Percentiles rank a stretch among this genome's conserved stretches.
Conservation (phyloP, 352 stramenopile species). For the Pythium monospermum region DNA sequence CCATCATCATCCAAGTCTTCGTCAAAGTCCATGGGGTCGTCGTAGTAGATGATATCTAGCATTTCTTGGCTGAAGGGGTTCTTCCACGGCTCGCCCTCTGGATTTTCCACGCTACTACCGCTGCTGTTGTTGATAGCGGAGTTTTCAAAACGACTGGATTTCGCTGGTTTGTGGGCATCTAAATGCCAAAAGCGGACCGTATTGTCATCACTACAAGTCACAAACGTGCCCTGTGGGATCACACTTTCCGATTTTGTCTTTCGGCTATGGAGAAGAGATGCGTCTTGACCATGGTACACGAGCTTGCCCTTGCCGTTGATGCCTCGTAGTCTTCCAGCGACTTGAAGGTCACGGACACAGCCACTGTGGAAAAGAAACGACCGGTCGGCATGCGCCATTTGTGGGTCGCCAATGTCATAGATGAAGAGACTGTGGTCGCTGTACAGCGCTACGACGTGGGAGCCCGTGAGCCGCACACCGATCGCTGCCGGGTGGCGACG, state of each 20-base stretch:
- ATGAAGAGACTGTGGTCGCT: conserved; percentile 80
- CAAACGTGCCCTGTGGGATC: conserved; percentile 64
- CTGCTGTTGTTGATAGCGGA: too few species aligned
- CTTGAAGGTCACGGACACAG: conserved; percentile 55
- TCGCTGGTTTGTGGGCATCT: conserved; percentile 46
- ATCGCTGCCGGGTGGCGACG: conserved; percentile 54
- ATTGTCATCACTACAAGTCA: conserved; percentile 85
- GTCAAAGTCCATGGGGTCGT: conserved; percentile 36
- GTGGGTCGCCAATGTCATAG: conserved; percentile 52
- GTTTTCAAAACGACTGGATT: conserved; percentile 20
- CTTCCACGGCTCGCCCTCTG: conserved; percentile 37
- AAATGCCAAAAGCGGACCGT: conserved; percentile 86
- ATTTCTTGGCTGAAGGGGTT: conserved; percentile 73
- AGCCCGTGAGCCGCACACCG: conserved; percentile 54
- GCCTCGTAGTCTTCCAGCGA: conserved; percentile 43
- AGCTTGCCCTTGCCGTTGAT: conserved; percentile 56
- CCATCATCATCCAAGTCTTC: too few species aligned
- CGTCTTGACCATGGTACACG: conserved; percentile 30
- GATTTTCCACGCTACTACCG: conserved; percentile 1
- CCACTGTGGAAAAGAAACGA: conserved; percentile 83
- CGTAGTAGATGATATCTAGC: conserved; percentile 62
- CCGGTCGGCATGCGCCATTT: conserved; percentile 43
- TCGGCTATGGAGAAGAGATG: conserved; percentile 6
- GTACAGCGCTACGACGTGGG: conserved; percentile 65
- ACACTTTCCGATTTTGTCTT: conserved; percentile 14